Evolutionary conservation across 225 moss, liverwort and hornwort species (phyloP).

Genomic region (Asterella californica): DNA sequence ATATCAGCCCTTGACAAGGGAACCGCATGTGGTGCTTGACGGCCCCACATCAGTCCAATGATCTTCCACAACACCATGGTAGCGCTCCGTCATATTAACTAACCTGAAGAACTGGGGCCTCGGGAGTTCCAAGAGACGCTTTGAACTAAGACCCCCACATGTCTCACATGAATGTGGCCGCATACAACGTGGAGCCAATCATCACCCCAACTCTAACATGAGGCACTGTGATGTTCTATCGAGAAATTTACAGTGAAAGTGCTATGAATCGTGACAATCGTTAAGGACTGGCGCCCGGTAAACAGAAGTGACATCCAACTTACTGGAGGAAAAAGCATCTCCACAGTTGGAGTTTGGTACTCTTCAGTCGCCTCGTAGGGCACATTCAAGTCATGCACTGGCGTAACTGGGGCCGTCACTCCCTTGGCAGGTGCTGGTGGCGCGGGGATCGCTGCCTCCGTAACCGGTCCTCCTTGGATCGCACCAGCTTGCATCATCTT

Average conservation of each 20-base stretch:
- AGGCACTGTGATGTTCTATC: too few relatives aligned
- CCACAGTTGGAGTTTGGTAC: conserved; percentile 58
- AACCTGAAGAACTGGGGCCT: not conserved
- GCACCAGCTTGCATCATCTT: conserved; percentile 91
- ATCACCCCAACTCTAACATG: not conserved
- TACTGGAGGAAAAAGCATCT: conserved; percentile 48
- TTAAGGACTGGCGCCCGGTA: not conserved
- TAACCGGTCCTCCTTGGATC: conserved; percentile 50
- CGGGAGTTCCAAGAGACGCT: not conserved
- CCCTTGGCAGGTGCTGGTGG: conserved; percentile 31
- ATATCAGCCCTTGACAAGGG: not conserved
- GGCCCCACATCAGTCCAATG: too few relatives aligned
- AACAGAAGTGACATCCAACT: not conserved
- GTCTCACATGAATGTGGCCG: not conserved
- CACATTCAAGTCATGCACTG: conserved; percentile 83
- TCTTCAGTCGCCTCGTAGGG: conserved; percentile 80
- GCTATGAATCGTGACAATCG: not conserved
- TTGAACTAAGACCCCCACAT: not conserved
- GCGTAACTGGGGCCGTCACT: conserved; percentile 44
- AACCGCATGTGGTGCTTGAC: not conserved
- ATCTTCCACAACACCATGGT: too few relatives aligned
- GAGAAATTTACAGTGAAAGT: too few relatives aligned
- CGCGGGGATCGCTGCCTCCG: conserved; percentile 31
- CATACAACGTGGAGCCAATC: not conserved
- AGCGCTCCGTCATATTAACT: not conserved